Evolutionary conservation across 2,329 filamentous ascomycete genomes (phyloP), one percentile per base, ranked within the genome.

Genomic region (Cadophora sp.): DNA sequence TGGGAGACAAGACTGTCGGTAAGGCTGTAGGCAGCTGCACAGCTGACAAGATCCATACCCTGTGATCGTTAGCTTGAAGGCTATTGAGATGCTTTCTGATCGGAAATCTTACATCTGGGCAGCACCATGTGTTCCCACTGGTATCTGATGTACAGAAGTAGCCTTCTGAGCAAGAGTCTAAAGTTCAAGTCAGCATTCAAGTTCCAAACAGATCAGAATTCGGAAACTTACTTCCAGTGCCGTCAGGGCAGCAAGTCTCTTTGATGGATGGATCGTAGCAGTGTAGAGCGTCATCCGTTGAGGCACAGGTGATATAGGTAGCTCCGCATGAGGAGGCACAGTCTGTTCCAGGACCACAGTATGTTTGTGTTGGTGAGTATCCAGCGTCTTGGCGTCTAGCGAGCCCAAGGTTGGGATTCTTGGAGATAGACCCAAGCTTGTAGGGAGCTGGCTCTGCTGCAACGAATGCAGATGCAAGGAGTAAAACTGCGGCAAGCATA

Each of bases 121-220:
- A 91, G 82, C 88, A 91, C 81, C 85, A 85, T 40, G 87, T 89
- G 66, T 82, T 79, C 64, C 79, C 78, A 55, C 77, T 74, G 63
- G 79, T 77, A 76, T 89, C 84, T 72, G 84, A 81, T n/a, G 86
- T 83, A 81, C 89, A 91, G 82, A 86, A 90, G 81, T 85, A 91
- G 61, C 86, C 87, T 19, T 79, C 77, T 37, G 87, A 83, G 77
- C 88, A 91, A 37, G 87, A 86, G 78, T 87, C 66, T 62, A 31
- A 40, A 5, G 14, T 31, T 16, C 37, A 24, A 6, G 19, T 62
- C 31, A 48, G 51, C 16, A 31, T 31, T 31, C 16, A 5, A 4
- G 34, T 58, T 14, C 22, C 7, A n/a, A 34, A 51, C 2, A 53
- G 9, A 4, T 43, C 1, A 24, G 19, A 1, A 50, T 22, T 22